Percentiles rank a stretch among this genome's conserved stretches.
Conservation (phyloP, 2,329 filamentous ascomycete genomes). For the Fusarium phyllophilum region DNA sequence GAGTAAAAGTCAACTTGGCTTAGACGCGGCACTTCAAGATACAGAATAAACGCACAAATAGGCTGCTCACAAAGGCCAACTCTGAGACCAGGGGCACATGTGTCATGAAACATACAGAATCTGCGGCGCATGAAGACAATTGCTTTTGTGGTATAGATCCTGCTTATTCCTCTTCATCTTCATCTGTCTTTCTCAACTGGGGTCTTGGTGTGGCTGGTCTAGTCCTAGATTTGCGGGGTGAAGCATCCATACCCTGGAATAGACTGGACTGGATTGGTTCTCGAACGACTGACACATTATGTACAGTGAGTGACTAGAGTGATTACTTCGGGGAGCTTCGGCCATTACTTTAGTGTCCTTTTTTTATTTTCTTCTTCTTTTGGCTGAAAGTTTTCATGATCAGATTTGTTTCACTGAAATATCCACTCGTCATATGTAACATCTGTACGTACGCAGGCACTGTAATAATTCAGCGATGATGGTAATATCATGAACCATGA, state of each 20-base stretch:
- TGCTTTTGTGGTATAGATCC: slow-evolving; percentile 18
- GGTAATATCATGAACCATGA: not conserved
- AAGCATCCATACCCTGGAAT: not conserved
- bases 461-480: not conserved
- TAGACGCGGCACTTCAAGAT: slow-evolving; percentile 17
- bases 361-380: not conserved
- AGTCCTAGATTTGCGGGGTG: slow-evolving; percentile 30
- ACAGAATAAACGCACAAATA: slow-evolving; percentile 45
- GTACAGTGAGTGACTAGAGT: not conserved
- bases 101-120: slow-evolving; percentile 24
- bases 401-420: not conserved
- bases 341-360: not conserved
- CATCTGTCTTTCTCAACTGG: not conserved
- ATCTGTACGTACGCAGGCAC: not conserved
- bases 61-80: slow-evolving; percentile 15
- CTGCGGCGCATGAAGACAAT: slow-evolving; percentile 15
- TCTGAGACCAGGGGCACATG: slow-evolving; percentile 23
- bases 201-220: not conserved
- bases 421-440: not conserved
- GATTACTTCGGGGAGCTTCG: slow-evolving; percentile 8
- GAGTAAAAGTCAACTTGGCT: slow-evolving; percentile 18
- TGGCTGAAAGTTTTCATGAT: slow-evolving; percentile 4
- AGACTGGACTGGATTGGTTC: slow-evolving; percentile 11
- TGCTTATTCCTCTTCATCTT: slow-evolving; percentile 1
- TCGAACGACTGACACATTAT: not conserved